Evolutionary conservation across 805 yeast genomes (phyloP).

Genomic region (Candida insectalens): DNA sequence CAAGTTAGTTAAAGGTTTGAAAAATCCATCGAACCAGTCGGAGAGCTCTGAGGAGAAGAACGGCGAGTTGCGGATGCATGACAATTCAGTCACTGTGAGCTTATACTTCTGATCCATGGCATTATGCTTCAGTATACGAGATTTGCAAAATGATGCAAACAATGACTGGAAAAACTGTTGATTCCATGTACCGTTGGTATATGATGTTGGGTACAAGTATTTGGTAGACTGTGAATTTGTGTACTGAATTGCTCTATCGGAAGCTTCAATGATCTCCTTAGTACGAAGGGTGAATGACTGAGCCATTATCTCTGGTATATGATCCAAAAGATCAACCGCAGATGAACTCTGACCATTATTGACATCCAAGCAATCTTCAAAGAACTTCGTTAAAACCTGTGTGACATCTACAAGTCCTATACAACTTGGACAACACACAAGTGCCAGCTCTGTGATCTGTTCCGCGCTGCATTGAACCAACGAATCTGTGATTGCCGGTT

Average conservation of each 20-base stretch:
- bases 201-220: neutral
- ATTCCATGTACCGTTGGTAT: neutral
- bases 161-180: neutral
- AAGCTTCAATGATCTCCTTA: neutral
- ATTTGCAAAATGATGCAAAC: constrained; percentile 3
- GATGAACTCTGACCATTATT: neutral
- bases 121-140: neutral
- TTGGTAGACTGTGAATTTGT: neutral
- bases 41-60: constrained; percentile 7
- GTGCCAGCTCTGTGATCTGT: neutral
- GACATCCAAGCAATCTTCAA: neutral
- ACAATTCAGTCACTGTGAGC: neutral
- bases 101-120: neutral
- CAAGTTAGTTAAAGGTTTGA: constrained; percentile 13
- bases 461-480: neutral
- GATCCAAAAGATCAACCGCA: neutral
- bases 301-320: neutral
- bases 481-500: neutral
- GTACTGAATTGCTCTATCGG: neutral
- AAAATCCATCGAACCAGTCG: constrained; percentile 15
- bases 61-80: neutral
- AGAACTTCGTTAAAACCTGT: neutral
- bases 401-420: neutral
- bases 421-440: neutral
- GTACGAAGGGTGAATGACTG: neutral